phyloP scores from a whole-genome alignment of 2,329 filamentous ascomycete genomes.

The Calonectria hawksworthii region DNA sequence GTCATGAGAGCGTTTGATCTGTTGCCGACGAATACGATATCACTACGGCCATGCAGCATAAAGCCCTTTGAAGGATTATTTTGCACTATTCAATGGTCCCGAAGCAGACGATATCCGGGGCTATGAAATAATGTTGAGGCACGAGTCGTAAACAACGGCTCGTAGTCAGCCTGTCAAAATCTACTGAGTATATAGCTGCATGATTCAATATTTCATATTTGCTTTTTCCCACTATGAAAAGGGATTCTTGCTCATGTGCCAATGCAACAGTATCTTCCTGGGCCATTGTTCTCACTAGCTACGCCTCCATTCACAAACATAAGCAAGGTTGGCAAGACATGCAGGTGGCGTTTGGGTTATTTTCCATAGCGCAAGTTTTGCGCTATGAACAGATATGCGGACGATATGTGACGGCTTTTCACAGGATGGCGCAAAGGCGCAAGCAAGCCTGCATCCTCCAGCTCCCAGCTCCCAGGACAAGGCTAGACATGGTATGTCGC shows the following conservation, averaged over 20 bases:
- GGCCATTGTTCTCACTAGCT: not conserved
- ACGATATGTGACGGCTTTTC: not conserved
- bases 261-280: not conserved
- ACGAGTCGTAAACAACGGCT: not conserved
- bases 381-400: not conserved
- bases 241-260: not conserved
- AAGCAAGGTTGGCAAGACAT: not conserved
- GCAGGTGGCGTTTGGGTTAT: not conserved
- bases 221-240: not conserved
- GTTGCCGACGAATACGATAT: not conserved
- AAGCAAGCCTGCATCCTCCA: not conserved
- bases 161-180: slow-evolving; percentile 4
- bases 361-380: not conserved
- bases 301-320: not conserved
- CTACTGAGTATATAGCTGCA: slow-evolving; percentile 14
- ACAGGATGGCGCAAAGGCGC: not conserved
- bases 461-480: not conserved
- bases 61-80: not conserved
- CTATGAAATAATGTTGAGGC: slow-evolving; percentile 22
- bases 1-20: not conserved
- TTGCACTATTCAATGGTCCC: slow-evolving; percentile 16
- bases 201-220: not conserved
- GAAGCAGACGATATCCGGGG: slow-evolving; percentile 13
- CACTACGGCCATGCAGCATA: not conserved
- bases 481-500: not conserved